Conservation (phyloP, 2,329 filamentous ascomycete genomes). For the Diaporthe batatas region DNA sequence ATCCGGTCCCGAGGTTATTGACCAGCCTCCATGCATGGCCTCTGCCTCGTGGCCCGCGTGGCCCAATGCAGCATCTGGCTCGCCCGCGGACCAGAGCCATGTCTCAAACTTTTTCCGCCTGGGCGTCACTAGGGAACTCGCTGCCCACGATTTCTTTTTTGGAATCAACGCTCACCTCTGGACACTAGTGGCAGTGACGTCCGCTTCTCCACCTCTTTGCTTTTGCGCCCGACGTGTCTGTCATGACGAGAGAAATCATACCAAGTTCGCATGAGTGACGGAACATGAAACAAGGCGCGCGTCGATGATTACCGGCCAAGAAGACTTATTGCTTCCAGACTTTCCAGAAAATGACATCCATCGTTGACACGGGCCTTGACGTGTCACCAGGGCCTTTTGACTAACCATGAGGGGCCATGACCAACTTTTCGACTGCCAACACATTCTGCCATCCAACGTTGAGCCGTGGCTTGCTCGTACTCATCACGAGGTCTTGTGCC, state of each 20-base stretch:
- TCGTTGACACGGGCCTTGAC: background rate
- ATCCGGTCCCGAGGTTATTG: conserved; percentile 3
- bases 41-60: conserved; percentile 23
- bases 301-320: conserved; percentile 15
- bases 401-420: background rate
- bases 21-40: background rate
- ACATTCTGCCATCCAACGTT: background rate
- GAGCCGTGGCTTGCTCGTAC: background rate
- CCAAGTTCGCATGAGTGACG: background rate
- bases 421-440: background rate
- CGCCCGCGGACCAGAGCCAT: conserved; percentile 19
- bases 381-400: background rate
- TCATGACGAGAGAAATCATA: conserved; percentile 1
- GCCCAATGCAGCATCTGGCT: conserved; percentile 16
- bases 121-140: conserved; percentile 9
- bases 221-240: background rate
- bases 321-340: conserved; percentile 11
- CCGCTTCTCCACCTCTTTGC: background rate
- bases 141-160: conserved; percentile 2
- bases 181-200: conserved; percentile 13
- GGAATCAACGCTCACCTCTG: background rate
- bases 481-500: background rate
- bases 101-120: conserved; percentile 33
- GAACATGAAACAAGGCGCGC: conserved; percentile 27
- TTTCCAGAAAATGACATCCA: conserved; percentile 3